Evolutionary conservation across 2,329 filamentous ascomycete genomes (phyloP).

Genomic region (Fusarium metavorans): DNA sequence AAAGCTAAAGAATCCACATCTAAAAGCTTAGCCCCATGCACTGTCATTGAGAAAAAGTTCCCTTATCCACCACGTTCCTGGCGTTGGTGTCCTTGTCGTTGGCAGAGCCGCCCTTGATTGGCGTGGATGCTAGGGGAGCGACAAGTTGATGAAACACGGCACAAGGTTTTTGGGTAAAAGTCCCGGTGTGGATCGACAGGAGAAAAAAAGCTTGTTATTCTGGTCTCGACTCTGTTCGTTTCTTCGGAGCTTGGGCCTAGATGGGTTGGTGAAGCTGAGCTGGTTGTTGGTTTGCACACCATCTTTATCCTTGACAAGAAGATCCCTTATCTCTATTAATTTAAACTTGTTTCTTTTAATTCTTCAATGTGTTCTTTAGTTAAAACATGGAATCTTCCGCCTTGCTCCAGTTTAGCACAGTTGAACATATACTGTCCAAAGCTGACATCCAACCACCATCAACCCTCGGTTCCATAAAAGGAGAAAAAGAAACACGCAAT

Average conservation of each 20-base stretch:
- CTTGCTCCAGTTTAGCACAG: not conserved
- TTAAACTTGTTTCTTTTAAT: not conserved
- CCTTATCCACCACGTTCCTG: not conserved
- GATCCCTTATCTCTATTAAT: not conserved
- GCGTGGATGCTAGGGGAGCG: not conserved
- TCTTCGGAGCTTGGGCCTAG: not conserved
- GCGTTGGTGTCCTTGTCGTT: not conserved
- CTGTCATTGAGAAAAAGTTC: not conserved
- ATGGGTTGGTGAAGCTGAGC: not conserved
- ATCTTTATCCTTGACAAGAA: not conserved
- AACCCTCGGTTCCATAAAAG: slow-evolving; percentile 1
- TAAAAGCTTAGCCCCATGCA: not conserved
- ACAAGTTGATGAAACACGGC: not conserved
- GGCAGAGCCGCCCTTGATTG: not conserved
- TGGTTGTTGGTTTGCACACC: not conserved
- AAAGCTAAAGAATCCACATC: not conserved
- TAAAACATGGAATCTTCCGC: not conserved
- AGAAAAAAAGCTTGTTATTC: not conserved
- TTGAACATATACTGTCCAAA: not conserved
- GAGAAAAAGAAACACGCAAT: not conserved
- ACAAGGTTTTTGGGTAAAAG: not conserved
- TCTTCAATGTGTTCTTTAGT: not conserved
- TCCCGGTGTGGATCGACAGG: not conserved
- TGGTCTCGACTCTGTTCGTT: not conserved
- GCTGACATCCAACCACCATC: not conserved